phyloP scores from a whole-genome alignment of 2,329 filamentous ascomycete species.

The Coniochaeta sp. region DNA sequence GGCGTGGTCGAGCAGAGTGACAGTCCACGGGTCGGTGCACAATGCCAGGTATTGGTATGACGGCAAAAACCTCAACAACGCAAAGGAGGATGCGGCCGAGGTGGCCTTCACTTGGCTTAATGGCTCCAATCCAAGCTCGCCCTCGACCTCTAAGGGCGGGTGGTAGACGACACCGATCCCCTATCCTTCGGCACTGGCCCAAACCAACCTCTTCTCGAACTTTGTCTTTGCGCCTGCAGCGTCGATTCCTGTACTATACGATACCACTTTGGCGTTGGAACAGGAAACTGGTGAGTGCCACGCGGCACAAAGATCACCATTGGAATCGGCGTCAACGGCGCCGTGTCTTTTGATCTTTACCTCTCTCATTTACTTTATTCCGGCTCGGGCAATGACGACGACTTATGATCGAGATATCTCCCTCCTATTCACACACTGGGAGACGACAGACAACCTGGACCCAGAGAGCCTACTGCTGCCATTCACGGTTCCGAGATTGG shows the following conservation, averaged over 20 bases:
- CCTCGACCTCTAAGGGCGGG: constrained; percentile 26
- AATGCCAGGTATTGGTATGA: constrained; percentile 88
- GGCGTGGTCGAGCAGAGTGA: constrained; percentile 79
- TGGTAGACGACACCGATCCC: constrained; percentile 18
- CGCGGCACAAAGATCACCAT: constrained; percentile 11
- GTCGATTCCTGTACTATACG: constrained; percentile 21
- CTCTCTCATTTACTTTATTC: not conserved
- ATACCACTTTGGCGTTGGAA: constrained; percentile 21
- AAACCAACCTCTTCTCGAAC: not conserved
- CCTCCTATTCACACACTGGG: not conserved
- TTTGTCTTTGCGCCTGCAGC: constrained; percentile 16
- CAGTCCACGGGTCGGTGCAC: constrained; percentile 57
- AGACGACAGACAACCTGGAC: not conserved
- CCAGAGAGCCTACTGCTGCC: not conserved
- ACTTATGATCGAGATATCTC: not conserved
- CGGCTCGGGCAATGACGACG: not conserved
- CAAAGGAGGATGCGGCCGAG: constrained; percentile 86
- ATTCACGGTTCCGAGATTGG: not conserved
- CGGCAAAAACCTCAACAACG: constrained; percentile 79
- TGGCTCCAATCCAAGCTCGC: constrained; percentile 31
- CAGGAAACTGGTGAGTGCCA: constrained; percentile 13
- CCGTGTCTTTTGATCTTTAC: not conserved
- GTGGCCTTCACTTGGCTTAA: constrained; percentile 57
- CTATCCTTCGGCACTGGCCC: not conserved
- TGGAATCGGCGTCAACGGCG: constrained; percentile 5